Evolutionary conservation across 768 basidiomycete genomes (phyloP), one percentile per base, ranked within the genome.

Genomic region (Suillus fuscotomentosus): DNA sequence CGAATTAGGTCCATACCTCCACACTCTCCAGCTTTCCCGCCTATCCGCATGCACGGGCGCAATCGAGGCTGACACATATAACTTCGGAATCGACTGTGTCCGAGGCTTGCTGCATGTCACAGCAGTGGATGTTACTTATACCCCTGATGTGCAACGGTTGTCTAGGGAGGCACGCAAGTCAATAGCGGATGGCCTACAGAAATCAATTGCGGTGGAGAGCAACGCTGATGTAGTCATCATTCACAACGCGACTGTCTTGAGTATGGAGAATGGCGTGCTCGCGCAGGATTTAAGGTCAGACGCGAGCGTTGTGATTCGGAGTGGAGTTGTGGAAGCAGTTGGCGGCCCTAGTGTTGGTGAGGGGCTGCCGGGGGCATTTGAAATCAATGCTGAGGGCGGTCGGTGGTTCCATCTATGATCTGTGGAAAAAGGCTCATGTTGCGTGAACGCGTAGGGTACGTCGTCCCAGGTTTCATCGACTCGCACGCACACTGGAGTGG

Each of bases 401-500:
- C 64, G 66, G 79, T 72, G 5, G 61, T 39, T 22, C 7, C 63
- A 39, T 41, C 17, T 41, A 17, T 10, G 17, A 24, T 57, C n/a
- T 24, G 9, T 41, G 15, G 22, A 11, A 6, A 17, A 17, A 27
- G 5, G 15, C 24, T 57, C 5, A 57, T 9, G 7, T 59, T 56
- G 34, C 39, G 27, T 24, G 41, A 59, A 59, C 43, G 15, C 59
- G 9, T 42, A 91, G 89, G 87, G 6, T 88, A 81, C 65, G 79
- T 92, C 20, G 74, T 86, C 4, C 90, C 90, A 17, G 90, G 90
- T 3, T 91, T 90, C 71, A 85, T 92, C 59, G 90, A 92, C 63
- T 86, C 88, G 9, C 90, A 92, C 68, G 90, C 90, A 3, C 90
- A 92, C 64, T 91, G 90, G 90, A 70, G 76, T 20, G 88, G 88